Evolutionary conservation across 148 eudicot species (phyloP).

Genomic region (Heliamphora exappendiculata): DNA sequence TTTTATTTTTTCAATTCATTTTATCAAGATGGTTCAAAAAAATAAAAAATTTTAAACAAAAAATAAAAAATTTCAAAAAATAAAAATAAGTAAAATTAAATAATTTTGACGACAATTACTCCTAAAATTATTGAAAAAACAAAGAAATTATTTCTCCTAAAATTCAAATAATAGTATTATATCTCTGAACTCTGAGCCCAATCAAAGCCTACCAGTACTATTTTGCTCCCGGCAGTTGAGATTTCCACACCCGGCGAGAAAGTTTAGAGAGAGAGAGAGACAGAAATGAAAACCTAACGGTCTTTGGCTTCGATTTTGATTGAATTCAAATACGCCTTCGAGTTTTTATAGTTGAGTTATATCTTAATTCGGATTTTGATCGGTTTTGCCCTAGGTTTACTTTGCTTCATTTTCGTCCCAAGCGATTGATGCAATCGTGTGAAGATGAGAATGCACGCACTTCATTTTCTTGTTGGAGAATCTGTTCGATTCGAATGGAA

Average conservation of each 20-base stretch:
- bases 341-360: not conserved
- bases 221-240: not conserved
- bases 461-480: not conserved
- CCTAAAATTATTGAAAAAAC: no score
- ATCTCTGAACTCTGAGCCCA: no score
- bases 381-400: not conserved
- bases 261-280: not conserved
- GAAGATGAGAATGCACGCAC: not conserved
- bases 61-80: no score
- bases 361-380: not conserved
- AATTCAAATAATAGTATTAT: no score
- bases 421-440: not conserved
- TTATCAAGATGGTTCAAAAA: no score
- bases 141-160: no score
- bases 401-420: not conserved
- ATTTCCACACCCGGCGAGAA: not conserved
- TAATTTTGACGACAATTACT: no score
- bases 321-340: not conserved
- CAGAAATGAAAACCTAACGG: constrained; percentile 2
- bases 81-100: no score
- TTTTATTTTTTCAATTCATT: no score
- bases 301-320: not conserved
- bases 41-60: no score
- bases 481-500: not conserved
- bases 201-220: not conserved